phyloP scores from a whole-genome alignment of 2,329 filamentous ascomycete species.

The Acrocalymma vagum region DNA sequence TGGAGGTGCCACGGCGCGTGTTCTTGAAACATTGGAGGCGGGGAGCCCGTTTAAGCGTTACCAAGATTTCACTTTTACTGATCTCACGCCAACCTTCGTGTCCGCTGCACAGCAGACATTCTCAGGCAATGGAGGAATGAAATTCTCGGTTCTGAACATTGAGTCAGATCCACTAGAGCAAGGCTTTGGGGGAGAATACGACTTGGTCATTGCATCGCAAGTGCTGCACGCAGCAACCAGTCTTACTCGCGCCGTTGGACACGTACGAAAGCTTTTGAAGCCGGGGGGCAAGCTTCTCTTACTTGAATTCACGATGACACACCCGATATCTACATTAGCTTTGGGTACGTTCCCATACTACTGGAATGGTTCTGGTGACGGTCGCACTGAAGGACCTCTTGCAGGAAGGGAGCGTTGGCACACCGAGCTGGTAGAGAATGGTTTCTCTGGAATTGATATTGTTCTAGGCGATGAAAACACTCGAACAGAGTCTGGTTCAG shows the following conservation, averaged over 20 bases:
- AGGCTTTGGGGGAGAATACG: slow-evolving; percentile 20
- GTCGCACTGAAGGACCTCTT: slow-evolving; percentile 16
- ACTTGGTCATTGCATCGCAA: slow-evolving; percentile 23
- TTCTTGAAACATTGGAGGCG: slow-evolving; percentile 3
- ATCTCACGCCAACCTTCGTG: slow-evolving; percentile 17
- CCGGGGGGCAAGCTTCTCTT: slow-evolving; percentile 58
- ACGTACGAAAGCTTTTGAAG: slow-evolving; percentile 32
- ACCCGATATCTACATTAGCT: slow-evolving; percentile 1
- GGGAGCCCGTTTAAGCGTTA: slow-evolving; percentile 13
- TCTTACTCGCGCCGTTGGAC: slow-evolving; percentile 23
- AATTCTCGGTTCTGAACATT: slow-evolving; percentile 22
- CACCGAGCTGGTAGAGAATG: slow-evolving; percentile 34
- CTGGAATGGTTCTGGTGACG: slow-evolving; percentile 18
- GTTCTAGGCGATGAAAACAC: slow-evolving; percentile 22
- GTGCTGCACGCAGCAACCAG: slow-evolving; percentile 20
- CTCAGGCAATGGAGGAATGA: background rate
- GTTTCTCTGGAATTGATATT: slow-evolving; percentile 42
- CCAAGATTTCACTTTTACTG: slow-evolving; percentile 24
- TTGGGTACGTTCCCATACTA: slow-evolving; percentile 21
- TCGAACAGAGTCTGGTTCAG: too few relatives aligned
- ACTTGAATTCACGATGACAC: slow-evolving; percentile 42
- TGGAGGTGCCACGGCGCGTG: slow-evolving; percentile 9
- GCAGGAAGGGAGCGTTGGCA: slow-evolving; percentile 42
- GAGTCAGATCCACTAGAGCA: slow-evolving; percentile 14
- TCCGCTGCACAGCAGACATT: slow-evolving; percentile 9